A percentile compares a stretch with the other conserved stretches of the same genome.
Evolutionary conservation across 2,329 filamentous ascomycete species (phyloP).

Genomic region (Arthrinium phaeospermum): DNA sequence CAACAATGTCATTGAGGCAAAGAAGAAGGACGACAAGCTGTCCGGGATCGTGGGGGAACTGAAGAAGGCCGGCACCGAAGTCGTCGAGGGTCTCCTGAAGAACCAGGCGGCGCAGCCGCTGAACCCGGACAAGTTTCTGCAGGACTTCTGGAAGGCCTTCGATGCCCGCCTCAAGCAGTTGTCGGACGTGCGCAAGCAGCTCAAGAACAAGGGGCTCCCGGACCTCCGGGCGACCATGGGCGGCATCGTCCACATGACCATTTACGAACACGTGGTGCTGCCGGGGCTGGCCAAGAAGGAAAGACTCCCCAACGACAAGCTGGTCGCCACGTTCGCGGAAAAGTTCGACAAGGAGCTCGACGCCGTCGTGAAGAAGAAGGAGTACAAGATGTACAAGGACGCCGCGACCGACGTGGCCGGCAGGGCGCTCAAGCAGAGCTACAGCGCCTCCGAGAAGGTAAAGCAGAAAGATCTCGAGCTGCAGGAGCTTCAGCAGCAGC

Average conservation of each 20-base stretch:
- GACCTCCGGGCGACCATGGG: background rate
- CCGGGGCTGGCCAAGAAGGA: background rate
- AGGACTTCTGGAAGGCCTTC: background rate
- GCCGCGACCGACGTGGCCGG: background rate
- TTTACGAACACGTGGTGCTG: background rate
- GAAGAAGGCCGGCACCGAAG: background rate
- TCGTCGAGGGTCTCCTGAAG: background rate
- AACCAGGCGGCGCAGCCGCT: background rate
- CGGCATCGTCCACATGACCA: background rate
- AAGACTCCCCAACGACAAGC: background rate
- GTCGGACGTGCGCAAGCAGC: background rate
- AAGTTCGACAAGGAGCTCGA: background rate
- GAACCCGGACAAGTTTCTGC: background rate
- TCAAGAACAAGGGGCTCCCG: background rate
- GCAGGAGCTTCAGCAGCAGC: background rate
- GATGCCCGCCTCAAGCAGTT: background rate
- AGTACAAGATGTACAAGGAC: constrained; percentile 1
- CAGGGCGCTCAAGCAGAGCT: background rate
- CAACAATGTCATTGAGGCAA: fast-evolving
- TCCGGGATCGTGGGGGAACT: background rate
- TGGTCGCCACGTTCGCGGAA: background rate
- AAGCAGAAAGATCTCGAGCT: background rate
- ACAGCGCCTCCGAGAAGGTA: no score
- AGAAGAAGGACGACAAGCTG: constrained; percentile 1
- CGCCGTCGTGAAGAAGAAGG: background rate